Evolutionary conservation across 768 basidiomycete genomes (phyloP), one percentile per base, ranked within the genome.

Genomic region (Arthromyces matolae): DNA sequence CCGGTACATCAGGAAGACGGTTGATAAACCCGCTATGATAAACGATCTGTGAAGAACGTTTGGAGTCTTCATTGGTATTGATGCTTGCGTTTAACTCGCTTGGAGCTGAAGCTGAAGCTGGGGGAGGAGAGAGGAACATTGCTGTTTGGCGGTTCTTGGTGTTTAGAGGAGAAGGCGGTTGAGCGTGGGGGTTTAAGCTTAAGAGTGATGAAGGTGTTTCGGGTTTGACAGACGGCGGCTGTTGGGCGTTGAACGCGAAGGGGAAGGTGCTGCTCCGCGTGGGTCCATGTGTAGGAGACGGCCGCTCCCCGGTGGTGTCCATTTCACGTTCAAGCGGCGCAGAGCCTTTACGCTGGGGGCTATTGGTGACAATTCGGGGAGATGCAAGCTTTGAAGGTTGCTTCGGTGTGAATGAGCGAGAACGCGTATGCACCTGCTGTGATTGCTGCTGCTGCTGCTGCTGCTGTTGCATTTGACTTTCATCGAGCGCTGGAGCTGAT

Each of bases 21-120:
- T 90, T 90, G 59, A 93, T 71, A 59, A 93, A 88, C 0, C 89
- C 86, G 20, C 78, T 71, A 53, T 81, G 77, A 55, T 84, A 83
- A 10, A 91, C 71, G 45, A 93, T 84, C 64, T 94, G 91, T 2
- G 91, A 93, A 0, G 82, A 69, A 14, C 88, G 78, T 56, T 76
- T 84, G 13, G 69, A 59, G 41, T 78, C 71, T 9, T 38, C 37
- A 5, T 50, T 10, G 16, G 34, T 47, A 23, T 61, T 67, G 4
- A 67, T 9, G 60, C 8, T 68, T 68, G 6, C 56, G 58, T 43
- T 64, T 57, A 0, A 60, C 52, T 3, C 74, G 70, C 45, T 80
- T 79, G 25, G 77, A 52, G 51, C 78, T 65, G 8, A 77, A 51
- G 50, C 78, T 65, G 8, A 35, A n/a, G n/a, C n/a, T 19, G 60